phyloP scores from a whole-genome alignment of 805 yeast genomes.

The Saccharomycopsis microspora region DNA sequence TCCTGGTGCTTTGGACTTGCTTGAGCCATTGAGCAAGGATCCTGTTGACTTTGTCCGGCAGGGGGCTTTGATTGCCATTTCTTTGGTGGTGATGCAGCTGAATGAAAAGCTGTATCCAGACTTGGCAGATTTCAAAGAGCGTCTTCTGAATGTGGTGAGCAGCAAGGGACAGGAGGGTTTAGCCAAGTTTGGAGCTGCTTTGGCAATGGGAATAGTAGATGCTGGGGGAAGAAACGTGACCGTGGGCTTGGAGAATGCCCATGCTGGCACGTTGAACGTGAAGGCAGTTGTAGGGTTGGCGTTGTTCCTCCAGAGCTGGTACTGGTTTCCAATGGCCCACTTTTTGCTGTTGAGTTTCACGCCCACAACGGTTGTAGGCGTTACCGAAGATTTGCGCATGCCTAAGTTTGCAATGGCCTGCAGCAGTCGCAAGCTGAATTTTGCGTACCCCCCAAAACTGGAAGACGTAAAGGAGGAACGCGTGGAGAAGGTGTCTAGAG shows the following conservation, averaged over 20 bases:
- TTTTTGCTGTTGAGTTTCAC: slow-evolving; percentile 84
- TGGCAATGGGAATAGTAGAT: slow-evolving; percentile 95
- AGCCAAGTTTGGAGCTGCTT: slow-evolving; percentile 95
- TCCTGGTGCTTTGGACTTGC: slow-evolving; percentile 79
- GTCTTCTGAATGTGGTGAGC: slow-evolving; percentile 61
- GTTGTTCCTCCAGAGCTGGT: slow-evolving; percentile 90
- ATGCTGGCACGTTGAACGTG: slow-evolving; percentile 82
- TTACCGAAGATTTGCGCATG: slow-evolving; percentile 71
- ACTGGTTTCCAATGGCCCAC: slow-evolving; percentile 96
- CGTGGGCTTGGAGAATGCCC: slow-evolving; percentile 75
- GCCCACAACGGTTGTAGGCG: slow-evolving; percentile 85
- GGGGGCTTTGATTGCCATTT: slow-evolving; percentile 86
- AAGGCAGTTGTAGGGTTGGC: slow-evolving; percentile 89
- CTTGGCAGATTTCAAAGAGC: slow-evolving; percentile 65
- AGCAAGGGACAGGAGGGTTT: slow-evolving; percentile 93
- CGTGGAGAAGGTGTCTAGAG: slow-evolving; percentile 83
- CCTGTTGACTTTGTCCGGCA: slow-evolving; percentile 96
- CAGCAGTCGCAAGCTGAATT: slow-evolving; percentile 66
- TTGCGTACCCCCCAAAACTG: slow-evolving; percentile 81
- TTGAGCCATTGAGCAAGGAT: slow-evolving; percentile 88
- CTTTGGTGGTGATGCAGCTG: slow-evolving; percentile 84
- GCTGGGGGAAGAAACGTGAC: slow-evolving; percentile 99
- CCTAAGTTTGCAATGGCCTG: slow-evolving; percentile 78
- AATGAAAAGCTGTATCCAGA: slow-evolving; percentile 76
- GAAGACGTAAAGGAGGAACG: slow-evolving; percentile 73